phyloP scores from a whole-genome alignment of 208 protist species.

The Trypanosoma rangeli region DNA sequence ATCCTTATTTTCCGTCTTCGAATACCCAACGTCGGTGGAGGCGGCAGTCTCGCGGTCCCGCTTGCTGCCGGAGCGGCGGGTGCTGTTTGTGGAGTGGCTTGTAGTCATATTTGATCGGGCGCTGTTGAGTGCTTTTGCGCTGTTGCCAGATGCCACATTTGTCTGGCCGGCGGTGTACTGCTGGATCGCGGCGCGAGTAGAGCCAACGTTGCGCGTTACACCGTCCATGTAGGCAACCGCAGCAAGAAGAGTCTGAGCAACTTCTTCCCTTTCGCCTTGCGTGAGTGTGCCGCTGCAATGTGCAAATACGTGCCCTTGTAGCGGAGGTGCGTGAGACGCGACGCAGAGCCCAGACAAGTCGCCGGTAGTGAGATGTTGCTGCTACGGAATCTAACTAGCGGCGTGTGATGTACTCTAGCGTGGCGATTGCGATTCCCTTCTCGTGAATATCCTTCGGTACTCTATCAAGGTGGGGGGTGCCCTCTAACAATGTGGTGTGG shows the following conservation, averaged over 20 bases:
- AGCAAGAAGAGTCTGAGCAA: neutral
- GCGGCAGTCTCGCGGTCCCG: constrained; percentile 59
- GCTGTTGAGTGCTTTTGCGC: constrained; percentile 11
- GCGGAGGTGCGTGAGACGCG: no score
- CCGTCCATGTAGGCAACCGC: constrained; percentile 3
- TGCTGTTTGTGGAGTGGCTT: constrained; percentile 28
- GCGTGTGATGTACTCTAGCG: no score
- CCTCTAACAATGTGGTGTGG: no score
- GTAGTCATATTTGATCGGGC: constrained; percentile 21
- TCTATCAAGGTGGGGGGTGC: no score
- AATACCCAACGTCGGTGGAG: constrained; percentile 40
- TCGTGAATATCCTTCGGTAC: neutral
- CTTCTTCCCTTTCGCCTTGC: neutral
- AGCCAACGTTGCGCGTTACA: neutral
- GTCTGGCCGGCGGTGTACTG: constrained; percentile 18
- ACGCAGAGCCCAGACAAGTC: no score
- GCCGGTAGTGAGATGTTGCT: no score
- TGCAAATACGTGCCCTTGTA: no score
- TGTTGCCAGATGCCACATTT: constrained; percentile 15
- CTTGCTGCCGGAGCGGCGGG: constrained; percentile 75
- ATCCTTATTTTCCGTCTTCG: constrained; percentile 8
- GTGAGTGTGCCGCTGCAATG: no score
- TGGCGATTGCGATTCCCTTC: neutral
- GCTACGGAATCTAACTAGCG: neutral
- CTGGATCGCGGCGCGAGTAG: constrained; percentile 11